These are phyloP conservation scores for Teunomyces funiuensis DNA, from an alignment of 805 yeast species.

Conservation along the genomic window DNA sequence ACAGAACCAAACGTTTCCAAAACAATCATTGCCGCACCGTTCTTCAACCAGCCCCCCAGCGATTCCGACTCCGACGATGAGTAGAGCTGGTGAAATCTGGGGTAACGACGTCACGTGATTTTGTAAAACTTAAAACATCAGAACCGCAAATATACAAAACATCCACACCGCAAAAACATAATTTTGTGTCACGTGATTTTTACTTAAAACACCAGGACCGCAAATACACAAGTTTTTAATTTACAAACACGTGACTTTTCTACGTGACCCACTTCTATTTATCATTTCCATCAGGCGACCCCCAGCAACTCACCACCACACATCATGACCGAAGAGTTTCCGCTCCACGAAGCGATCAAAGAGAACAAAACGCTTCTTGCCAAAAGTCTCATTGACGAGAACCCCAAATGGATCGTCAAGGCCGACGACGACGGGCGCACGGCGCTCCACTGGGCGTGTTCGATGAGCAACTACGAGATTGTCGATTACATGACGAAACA, in stretches of 20 bases:
- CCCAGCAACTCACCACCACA: not conserved
- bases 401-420: constrained; percentile 47
- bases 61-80: constrained; percentile 25
- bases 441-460: constrained; percentile 87
- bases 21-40: constrained; percentile 38
- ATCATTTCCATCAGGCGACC: not conserved
- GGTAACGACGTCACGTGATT: too few relatives aligned
- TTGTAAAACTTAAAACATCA: too few relatives aligned
- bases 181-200: too few relatives aligned
- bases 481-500: constrained; percentile 39
- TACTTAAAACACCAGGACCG: too few relatives aligned
- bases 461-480: constrained; percentile 55
- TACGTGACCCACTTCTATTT: too few relatives aligned
- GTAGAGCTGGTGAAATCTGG: too few relatives aligned
- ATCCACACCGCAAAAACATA: too few relatives aligned
- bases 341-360: constrained; percentile 64
- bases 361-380: constrained; percentile 57
- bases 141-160: too few relatives aligned
- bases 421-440: constrained; percentile 76
- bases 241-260: too few relatives aligned
- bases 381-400: constrained; percentile 46
- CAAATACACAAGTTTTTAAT: too few relatives aligned
- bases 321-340: constrained; percentile 4
- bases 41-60: constrained; percentile 38
- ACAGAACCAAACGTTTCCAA: not conserved